Evolutionary conservation across 257 asterid species (phyloP), one percentile per base, ranked within the genome.

Genomic region (Nemophila menziesii): DNA sequence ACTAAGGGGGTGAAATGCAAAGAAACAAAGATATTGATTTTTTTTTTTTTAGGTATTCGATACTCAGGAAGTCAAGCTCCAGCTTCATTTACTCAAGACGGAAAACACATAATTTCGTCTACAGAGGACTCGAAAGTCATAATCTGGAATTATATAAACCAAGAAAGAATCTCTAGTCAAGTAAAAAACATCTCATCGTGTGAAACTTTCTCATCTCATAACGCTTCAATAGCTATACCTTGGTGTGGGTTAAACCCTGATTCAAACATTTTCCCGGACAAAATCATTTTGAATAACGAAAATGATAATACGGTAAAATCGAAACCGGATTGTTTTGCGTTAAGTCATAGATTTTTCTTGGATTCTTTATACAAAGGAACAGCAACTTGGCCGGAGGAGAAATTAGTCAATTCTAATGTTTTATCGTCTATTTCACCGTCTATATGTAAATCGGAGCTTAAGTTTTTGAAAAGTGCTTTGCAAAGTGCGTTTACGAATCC

Each of bases 351-450:
- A 1, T 67, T 74, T n/a, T 74, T 84, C 66, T 33, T 77, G 57
- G 95, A 84, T 15, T 63, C 81, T 11, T 14, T 78, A 15, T 52
- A 72, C 58, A 71, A 60, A 58, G 82, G 74, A 39, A 21, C 92
- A 3, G 74, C 93, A 0, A 80, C 93, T 5, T 85, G 92, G 92
- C 96, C 96, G 0, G 92, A 78, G 64, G 96, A 85, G 59, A 78
- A 63, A 39, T 62, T 85, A 17, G 70, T 66, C 1, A 56, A 68
- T 47, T 47, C 66, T 1, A n/a, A n/a, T n/a, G 60, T 66, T 23
- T 56, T 65, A 0, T 21, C 46, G 4, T 57, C 73, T 0, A 48
- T 48, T 14, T 66, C 71, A 18, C 75, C 80, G 0, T 46, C 72
- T 0, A 49, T 61, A 4, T 16, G 67, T 23, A 85, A 69, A 57